Percentiles rank a stretch among this genome's conserved stretches.
phyloP scores from a whole-genome alignment of 805 yeast species.

The Candida ficus region DNA sequence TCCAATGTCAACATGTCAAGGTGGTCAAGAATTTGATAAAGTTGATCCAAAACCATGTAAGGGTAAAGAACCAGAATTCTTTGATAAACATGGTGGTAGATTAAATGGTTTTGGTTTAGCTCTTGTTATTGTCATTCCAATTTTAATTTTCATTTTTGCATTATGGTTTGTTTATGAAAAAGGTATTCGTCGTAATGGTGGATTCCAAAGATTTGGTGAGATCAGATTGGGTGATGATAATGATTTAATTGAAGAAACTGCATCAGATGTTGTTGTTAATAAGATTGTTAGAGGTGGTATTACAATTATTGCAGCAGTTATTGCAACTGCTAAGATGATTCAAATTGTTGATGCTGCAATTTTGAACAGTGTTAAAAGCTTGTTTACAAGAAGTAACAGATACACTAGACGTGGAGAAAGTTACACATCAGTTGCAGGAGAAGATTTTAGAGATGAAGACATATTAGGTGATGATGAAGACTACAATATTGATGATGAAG shows the following conservation, averaged over 20 bases:
- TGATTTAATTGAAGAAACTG: conserved; percentile 52
- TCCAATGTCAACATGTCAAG: conserved; percentile 81
- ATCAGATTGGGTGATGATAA: conserved; percentile 80
- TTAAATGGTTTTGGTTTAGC: conserved; percentile 46
- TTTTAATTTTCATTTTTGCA: conserved; percentile 33
- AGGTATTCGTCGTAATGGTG: conserved; percentile 74
- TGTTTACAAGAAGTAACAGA: conserved; percentile 19
- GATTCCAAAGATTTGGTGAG: conserved; percentile 65
- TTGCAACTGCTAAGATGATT: conserved; percentile 27
- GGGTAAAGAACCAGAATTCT: conserved; percentile 67
- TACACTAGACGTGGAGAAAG: conserved; percentile 21
- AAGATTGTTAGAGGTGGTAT: conserved; percentile 29
- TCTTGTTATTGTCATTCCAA: conserved; percentile 52
- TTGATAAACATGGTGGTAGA: conserved; percentile 45
- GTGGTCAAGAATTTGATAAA: conserved; percentile 69
- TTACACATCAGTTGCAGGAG: conserved; percentile 14
- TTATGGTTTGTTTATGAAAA: conserved; percentile 61
- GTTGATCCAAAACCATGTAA: conserved; percentile 77
- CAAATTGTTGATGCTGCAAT: conserved; percentile 19
- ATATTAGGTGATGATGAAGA: conserved; percentile 23
- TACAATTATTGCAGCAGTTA: conserved; percentile 28
- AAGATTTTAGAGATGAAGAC: conserved; percentile 22
- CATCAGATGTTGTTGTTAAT: conserved; percentile 59
- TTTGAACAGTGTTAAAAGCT: conserved; percentile 13
- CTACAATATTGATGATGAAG: conserved; percentile 21